These are phyloP conservation scores for Porogramme epimiltina DNA, from an alignment of 1,284 basidiomycete genomes.

Conservation along the genomic window DNA sequence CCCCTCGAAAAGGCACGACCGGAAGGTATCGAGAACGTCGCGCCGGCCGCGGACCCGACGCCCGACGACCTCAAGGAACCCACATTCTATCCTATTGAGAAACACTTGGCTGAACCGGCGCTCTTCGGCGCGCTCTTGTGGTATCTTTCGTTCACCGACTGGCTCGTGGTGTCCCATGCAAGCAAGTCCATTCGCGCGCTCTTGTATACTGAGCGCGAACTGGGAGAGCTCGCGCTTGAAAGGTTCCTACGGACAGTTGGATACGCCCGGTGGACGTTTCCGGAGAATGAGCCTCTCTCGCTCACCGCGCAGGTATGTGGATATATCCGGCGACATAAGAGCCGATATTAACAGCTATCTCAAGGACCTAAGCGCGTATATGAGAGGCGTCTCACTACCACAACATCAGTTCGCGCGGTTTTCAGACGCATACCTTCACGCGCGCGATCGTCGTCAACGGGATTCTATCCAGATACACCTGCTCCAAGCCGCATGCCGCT, in stretches of 20 bases:
- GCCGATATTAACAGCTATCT: slow-evolving; percentile 5
- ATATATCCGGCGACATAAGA: background rate
- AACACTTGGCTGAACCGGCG: slow-evolving; percentile 50
- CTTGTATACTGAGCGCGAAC: slow-evolving; percentile 48
- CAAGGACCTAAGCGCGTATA: slow-evolving; percentile 76
- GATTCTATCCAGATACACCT: slow-evolving; percentile 47
- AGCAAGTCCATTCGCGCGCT: slow-evolving; percentile 52
- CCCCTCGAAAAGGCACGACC: slow-evolving; percentile 43
- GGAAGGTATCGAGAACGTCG: slow-evolving; percentile 20
- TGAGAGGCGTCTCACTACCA: slow-evolving; percentile 75
- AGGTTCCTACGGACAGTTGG: slow-evolving; percentile 69
- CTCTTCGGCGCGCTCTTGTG: slow-evolving; percentile 55
- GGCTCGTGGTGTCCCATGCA: slow-evolving; percentile 58
- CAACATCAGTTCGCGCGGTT: slow-evolving; percentile 67
- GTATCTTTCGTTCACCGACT: slow-evolving; percentile 66
- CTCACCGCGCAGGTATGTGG: slow-evolving; percentile 58
- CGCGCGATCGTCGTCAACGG: slow-evolving; percentile 35
- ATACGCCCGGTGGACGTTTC: slow-evolving; percentile 65
- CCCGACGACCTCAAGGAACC: slow-evolving; percentile 31
- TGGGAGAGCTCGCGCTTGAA: slow-evolving; percentile 67
- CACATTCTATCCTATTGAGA: slow-evolving; percentile 50
- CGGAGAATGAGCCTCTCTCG: slow-evolving; percentile 57
- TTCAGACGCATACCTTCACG: slow-evolving; percentile 55
- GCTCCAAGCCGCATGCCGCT: slow-evolving; percentile 48
- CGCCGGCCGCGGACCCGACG: slow-evolving; percentile 10